Base-by-base conservation (phyloP, 345 rosid species). In the Fremontodendron californicum region DNA sequence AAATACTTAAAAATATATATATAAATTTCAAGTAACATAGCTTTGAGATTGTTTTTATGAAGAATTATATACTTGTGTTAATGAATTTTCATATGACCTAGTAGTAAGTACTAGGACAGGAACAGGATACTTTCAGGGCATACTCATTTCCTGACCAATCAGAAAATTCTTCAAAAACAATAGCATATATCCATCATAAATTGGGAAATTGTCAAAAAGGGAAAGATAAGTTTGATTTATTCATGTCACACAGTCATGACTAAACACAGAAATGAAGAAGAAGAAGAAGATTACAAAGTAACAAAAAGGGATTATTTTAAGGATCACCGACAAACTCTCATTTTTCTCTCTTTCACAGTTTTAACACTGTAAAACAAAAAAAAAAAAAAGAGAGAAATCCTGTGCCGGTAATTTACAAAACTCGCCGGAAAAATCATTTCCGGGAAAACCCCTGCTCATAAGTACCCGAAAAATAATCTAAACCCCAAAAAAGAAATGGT, bases 241-340 rank as follows among this genome's bases (percentile, higher is more conserved):
- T 79, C 74, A 35, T 73, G 71, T 66, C 82, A 55, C 77, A 60
- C 78, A 72, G 66, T 52, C 46, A 60, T 45, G 19, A 71, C 55
- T 64, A 13, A 74, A 15, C 48, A 81, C 27, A n/a, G 21, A 39
- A 21, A 62, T 16, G 67, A 62, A 1, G 11, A 42, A 66, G 31
- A 40, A 23, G 29, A 40, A 7, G 48, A 51, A 18, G n/a, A 51
- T 51, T 27, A 63, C 43, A 63, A 9, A 15, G 45, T 43, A 51
- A 33, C 7, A 9, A 42, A 70, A n/a, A 19, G 42, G 33, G 16
- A 9, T 27, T 29, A 11, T 60, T 74, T 42, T 43, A 66, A 69
- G 52, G 13, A 78, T 81, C 65, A 81, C 86, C 84, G 81, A 83
- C 85, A 82, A 67, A 77, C 82, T 74, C 57, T 90, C 89, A 92